Percentiles rank a stretch among this genome's conserved stretches.
phyloP scores from a whole-genome alignment of 352 stramenopile species.

The Achlya hypogyna region DNA sequence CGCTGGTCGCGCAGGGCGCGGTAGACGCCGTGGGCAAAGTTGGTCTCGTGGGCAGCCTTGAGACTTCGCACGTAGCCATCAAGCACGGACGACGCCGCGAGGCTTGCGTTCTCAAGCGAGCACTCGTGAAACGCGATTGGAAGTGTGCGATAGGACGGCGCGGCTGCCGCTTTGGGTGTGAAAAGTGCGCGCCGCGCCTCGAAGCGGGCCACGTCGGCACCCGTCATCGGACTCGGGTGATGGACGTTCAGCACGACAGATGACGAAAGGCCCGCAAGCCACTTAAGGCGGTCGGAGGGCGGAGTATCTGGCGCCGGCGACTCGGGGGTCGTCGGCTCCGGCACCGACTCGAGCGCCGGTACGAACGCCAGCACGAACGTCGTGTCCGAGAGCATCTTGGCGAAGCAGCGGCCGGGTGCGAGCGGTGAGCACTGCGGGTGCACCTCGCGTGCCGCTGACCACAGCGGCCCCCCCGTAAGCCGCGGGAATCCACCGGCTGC shows the following conservation, averaged over 20 bases:
- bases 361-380: slow-evolving; percentile 74
- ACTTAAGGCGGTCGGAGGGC: slow-evolving; percentile 9
- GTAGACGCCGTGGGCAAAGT: slow-evolving; percentile 83
- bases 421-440: slow-evolving; percentile 25
- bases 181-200: slow-evolving; percentile 29
- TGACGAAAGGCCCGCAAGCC: slow-evolving; percentile 15
- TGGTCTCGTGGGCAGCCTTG: slow-evolving; percentile 79
- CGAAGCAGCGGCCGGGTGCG: slow-evolving; percentile 80
- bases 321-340: neutral
- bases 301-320: neutral
- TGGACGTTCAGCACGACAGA: neutral
- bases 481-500: neutral
- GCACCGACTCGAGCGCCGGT: slow-evolving; percentile 48
- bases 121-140: slow-evolving; percentile 84
- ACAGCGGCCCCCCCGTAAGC: slow-evolving; percentile 35
- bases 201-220: slow-evolving; percentile 1
- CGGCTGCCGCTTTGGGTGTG: slow-evolving; percentile 33
- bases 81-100: neutral
- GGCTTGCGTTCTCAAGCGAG: slow-evolving; percentile 29
- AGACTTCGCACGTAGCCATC: slow-evolving; percentile 63
- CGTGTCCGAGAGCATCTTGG: slow-evolving; percentile 62
- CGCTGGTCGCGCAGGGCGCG: slow-evolving; percentile 58
- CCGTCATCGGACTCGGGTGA: neutral
- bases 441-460: slow-evolving; percentile 44
- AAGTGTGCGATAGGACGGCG: slow-evolving; percentile 67